Evolutionary conservation across 495 filamentous ascomycete species (phyloP).

Genomic region (Neurospora sp.): DNA sequence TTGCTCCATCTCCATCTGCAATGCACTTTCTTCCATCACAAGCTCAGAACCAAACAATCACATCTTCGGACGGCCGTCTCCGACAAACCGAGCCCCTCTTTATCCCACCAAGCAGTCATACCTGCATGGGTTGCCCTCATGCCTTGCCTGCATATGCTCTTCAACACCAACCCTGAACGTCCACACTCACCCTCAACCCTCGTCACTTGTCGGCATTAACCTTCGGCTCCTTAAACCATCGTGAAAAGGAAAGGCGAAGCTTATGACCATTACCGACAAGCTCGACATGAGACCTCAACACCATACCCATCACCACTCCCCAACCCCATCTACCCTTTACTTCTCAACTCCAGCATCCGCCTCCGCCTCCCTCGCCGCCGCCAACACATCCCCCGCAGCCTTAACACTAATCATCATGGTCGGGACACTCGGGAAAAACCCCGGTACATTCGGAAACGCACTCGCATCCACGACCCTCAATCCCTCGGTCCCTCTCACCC

Average conservation of each 20-base stretch:
- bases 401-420: constrained; percentile 57
- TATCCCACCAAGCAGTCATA: neutral
- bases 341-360: neutral
- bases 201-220: neutral
- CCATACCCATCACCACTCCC: neutral
- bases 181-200: neutral
- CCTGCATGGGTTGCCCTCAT: neutral
- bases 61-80: neutral
- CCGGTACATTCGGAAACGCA: constrained; percentile 42
- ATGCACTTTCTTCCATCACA: neutral
- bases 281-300: neutral
- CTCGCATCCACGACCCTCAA: constrained; percentile 48
- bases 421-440: constrained; percentile 49
- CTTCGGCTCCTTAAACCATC: neutral
- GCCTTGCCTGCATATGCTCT: neutral
- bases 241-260: neutral
- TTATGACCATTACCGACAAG: neutral
- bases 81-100: neutral
- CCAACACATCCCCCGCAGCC: constrained; percentile 50
- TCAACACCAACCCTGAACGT: neutral
- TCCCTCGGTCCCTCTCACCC: constrained; percentile 37
- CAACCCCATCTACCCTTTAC: neutral
- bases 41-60: neutral
- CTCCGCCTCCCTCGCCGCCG: constrained; percentile 31
- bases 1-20: neutral